Evolutionary conservation across 805 yeast genomes (phyloP).

Genomic region (Kodamaea hsintzibuensis): DNA sequence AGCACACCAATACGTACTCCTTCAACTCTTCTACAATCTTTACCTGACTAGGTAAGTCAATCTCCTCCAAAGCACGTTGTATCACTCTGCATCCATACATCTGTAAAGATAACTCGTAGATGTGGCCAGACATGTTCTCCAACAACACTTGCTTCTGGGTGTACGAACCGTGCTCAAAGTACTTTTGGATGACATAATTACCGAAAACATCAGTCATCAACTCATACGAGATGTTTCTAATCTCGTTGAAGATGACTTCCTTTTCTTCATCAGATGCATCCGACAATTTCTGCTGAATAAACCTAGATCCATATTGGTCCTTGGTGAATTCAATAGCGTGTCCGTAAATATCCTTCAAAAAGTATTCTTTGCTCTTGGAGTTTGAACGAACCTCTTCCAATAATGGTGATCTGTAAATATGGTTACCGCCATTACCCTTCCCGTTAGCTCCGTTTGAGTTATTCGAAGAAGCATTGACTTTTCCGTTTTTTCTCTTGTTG

Average conservation of each 20-base stretch:
- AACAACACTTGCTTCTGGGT: constrained; percentile 70
- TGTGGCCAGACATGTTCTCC: constrained; percentile 69
- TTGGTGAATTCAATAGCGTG: constrained; percentile 89
- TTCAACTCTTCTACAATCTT: constrained; percentile 69
- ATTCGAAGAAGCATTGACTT: constrained; percentile 8
- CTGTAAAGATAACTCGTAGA: constrained; percentile 77
- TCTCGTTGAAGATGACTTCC: constrained; percentile 81
- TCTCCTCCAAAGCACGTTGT: constrained; percentile 84
- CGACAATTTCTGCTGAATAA: constrained; percentile 86
- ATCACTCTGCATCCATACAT: constrained; percentile 99
- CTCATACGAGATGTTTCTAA: constrained; percentile 69
- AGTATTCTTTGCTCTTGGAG: constrained; percentile 55
- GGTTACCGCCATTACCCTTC: constrained; percentile 33
- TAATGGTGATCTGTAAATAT: constrained; percentile 72
- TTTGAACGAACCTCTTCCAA: constrained; percentile 82
- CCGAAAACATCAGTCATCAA: constrained; percentile 97
- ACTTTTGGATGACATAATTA: constrained; percentile 93
- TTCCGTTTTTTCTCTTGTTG: constrained; percentile 23
- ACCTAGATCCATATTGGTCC: constrained; percentile 97
- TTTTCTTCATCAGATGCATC: constrained; percentile 65
- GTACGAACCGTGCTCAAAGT: constrained; percentile 76
- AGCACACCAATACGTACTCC: constrained; percentile 56
- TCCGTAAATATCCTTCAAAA: constrained; percentile 75
- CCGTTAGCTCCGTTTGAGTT: constrained; percentile 6
- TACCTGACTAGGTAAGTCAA: constrained; percentile 63